These are phyloP conservation scores for Macrocystidia cucumis DNA, from an alignment of 1,284 basidiomycete species.

Conservation along the genomic window DNA sequence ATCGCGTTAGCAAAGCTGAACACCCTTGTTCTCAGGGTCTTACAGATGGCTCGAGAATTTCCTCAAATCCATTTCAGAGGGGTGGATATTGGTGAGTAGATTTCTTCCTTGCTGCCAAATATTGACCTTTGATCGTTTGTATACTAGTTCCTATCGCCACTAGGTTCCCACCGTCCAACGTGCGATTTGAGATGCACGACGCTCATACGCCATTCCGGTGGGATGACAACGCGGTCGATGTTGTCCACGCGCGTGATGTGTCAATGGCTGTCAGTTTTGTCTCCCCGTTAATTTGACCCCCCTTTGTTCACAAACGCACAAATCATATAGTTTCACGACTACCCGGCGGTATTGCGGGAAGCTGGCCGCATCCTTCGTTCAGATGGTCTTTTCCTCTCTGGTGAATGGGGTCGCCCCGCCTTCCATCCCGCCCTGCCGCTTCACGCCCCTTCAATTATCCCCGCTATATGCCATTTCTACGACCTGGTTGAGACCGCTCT, in stretches of 20 bases:
- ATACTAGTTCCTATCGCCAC: constrained; percentile 61
- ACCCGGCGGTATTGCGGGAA: constrained; percentile 42
- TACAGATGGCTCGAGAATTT: constrained; percentile 63
- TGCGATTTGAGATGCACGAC: constrained; percentile 57
- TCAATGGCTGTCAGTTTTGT: constrained; percentile 46
- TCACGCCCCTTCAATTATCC: constrained; percentile 27
- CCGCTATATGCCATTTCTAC: constrained; percentile 35
- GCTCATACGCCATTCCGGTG: constrained; percentile 43
- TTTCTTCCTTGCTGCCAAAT: constrained; percentile 5
- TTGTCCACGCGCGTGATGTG: constrained; percentile 54
- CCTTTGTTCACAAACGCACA: constrained; percentile 3
- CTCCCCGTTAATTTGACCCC: constrained; percentile 4
- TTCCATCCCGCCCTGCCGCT: constrained; percentile 27
- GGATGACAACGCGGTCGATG: constrained; percentile 41
- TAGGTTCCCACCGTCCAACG: constrained; percentile 48
- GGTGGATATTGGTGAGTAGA: constrained; percentile 57
- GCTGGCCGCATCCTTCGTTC: constrained; percentile 51
- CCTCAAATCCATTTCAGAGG: constrained; percentile 57
- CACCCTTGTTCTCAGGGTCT: constrained; percentile 42
- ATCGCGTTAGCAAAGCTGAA: too few species aligned
- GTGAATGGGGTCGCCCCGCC: constrained; percentile 42
- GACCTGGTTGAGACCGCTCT: constrained; percentile 30
- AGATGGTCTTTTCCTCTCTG: constrained; percentile 57
- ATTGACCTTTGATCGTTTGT: constrained; percentile 4
- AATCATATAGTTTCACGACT: constrained; percentile 37